Percentiles rank a stretch among this genome's conserved stretches.
Evolutionary conservation across 352 stramenopile species (phyloP).

Genomic region (Plasmopara muralis): DNA sequence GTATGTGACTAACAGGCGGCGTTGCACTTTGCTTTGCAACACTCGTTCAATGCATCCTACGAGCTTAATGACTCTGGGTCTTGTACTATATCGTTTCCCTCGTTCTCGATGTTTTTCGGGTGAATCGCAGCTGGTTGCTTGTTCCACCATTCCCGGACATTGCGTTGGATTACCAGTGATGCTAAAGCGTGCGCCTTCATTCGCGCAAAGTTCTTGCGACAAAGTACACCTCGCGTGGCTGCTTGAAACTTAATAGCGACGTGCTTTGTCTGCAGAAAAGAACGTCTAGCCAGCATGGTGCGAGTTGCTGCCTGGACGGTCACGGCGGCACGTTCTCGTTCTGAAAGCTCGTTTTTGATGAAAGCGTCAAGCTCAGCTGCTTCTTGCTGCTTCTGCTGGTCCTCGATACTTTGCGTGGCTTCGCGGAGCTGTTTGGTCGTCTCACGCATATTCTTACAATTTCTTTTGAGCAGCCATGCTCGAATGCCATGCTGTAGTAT

Average conservation of each 20-base stretch:
- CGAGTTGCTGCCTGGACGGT: constrained; percentile 82
- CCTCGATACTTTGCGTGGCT: constrained; percentile 53
- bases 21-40: constrained; percentile 5
- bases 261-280: constrained; percentile 80
- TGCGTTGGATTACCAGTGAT: constrained; percentile 80
- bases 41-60: constrained; percentile 6
- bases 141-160: constrained; percentile 80
- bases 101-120: constrained; percentile 12
- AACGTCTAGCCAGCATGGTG: constrained; percentile 75
- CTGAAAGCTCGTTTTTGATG: constrained; percentile 24
- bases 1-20: constrained; percentile 8
- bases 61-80: constrained; percentile 4
- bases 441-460: constrained; percentile 85
- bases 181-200: constrained; percentile 82
- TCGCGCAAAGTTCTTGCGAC: constrained; percentile 79
- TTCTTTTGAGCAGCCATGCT: constrained; percentile 81
- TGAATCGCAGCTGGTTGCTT: constrained; percentile 39
- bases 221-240: constrained; percentile 71
- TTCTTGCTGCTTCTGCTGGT: constrained; percentile 48
- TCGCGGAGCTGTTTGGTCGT: constrained; percentile 79
- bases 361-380: constrained; percentile 13
- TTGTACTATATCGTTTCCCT: constrained; percentile 4
- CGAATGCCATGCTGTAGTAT: constrained; percentile 48
- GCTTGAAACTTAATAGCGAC: constrained; percentile 83
- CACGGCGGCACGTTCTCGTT: constrained; percentile 68